These are phyloP conservation scores for Ilyonectria destructans DNA, from an alignment of 2,329 filamentous ascomycete genomes.

Conservation along the genomic window DNA sequence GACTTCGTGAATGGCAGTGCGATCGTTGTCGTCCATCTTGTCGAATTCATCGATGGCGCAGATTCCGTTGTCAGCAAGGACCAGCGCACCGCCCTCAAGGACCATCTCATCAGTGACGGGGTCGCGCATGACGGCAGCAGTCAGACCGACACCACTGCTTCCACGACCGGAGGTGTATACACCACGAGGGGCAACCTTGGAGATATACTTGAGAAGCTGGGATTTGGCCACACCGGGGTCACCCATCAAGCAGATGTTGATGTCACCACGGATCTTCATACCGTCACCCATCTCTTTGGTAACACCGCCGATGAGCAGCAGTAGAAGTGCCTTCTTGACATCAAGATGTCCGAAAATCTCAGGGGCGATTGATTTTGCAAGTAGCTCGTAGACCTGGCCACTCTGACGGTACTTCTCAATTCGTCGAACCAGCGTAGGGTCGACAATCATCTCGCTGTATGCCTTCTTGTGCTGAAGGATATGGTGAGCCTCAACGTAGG, in stretches of 20 bases:
- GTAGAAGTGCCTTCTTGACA: slow-evolving; percentile 97
- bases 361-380: slow-evolving; percentile 95
- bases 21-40: slow-evolving; percentile 90
- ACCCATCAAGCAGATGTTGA: slow-evolving; percentile 99
- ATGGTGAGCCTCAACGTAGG: slow-evolving; percentile 95
- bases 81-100: slow-evolving; percentile 84
- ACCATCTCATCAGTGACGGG: slow-evolving; percentile 90
- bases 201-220: slow-evolving; percentile 97
- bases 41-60: slow-evolving; percentile 92
- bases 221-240: slow-evolving; percentile 99
- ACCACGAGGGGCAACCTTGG: slow-evolving; percentile 95
- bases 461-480: slow-evolving; percentile 98
- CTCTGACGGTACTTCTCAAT: slow-evolving; percentile 90
- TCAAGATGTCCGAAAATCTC: slow-evolving; percentile 98
- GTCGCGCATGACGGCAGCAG: slow-evolving; percentile 87
- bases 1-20: slow-evolving; percentile 88
- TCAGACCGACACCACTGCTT: slow-evolving; percentile 87
- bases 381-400: slow-evolving; percentile 94
- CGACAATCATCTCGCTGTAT: slow-evolving; percentile 92
- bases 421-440: slow-evolving; percentile 83
- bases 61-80: slow-evolving; percentile 86
- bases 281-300: slow-evolving; percentile 97
- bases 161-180: slow-evolving; percentile 88
- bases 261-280: slow-evolving; percentile 98
- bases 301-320: slow-evolving; percentile 95